Conservation (phyloP, 306 rosid species). For the Casuarina equisetifolia region DNA sequence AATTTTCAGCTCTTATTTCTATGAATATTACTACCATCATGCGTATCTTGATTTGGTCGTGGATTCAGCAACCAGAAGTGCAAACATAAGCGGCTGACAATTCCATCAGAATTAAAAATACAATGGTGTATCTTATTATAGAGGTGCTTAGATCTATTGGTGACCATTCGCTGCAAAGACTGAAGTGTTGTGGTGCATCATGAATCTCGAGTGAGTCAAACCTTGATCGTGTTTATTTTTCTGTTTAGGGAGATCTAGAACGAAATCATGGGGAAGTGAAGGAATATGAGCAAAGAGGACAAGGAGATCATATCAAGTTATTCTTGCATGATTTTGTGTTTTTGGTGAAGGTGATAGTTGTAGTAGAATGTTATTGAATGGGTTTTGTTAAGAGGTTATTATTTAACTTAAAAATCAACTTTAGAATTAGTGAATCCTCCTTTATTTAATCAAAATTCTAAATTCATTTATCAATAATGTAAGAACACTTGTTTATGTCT, state of each 20-base stretch:
- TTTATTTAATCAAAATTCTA: no score
- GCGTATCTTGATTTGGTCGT: slow-evolving; percentile 12
- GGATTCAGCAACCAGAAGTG: slow-evolving; percentile 7
- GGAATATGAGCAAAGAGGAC: neutral
- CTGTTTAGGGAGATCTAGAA: neutral
- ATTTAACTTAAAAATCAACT: no score
- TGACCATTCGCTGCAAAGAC: neutral
- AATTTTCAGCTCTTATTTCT: neutral
- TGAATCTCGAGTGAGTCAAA: slow-evolving; percentile 26
- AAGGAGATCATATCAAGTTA: neutral
- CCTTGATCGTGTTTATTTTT: neutral
- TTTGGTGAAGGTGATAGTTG: no score
- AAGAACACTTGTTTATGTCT: no score
- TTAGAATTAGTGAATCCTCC: no score
- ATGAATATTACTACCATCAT: neutral
- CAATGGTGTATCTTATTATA: neutral
- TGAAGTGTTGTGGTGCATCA: slow-evolving; percentile 4
- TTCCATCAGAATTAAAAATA: neutral
- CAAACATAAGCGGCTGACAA: slow-evolving; percentile 13
- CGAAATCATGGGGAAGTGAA: neutral
- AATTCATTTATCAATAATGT: no score
- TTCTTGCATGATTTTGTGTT: neutral
- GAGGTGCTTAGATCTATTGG: slow-evolving; percentile 13
- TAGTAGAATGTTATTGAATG: no score
- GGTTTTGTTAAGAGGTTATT: no score